Base-by-base conservation (phyloP, 805 yeast species). In the Candida golubevii region DNA sequence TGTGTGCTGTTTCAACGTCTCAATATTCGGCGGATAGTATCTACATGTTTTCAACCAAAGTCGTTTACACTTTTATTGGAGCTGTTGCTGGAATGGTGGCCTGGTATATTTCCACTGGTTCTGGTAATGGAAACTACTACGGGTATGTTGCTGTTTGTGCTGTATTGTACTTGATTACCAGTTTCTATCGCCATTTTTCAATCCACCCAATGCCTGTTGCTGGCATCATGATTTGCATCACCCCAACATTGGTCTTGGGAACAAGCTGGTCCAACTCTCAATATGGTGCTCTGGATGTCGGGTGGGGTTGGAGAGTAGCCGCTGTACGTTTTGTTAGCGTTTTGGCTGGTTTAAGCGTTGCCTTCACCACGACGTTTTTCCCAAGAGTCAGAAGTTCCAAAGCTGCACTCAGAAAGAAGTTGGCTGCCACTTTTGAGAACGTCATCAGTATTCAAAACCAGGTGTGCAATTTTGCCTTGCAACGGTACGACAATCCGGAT, bases 21-120 rank as follows among this genome's bases (percentile, higher is more conserved):
- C 65, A 65, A 31, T 57, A 58, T 28, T 56, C 66, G 9, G 69
- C 67, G 0, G 61, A 62, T 43, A 61, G 66, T 14, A 52, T 62
- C 5, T 64, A 63, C 42, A 50, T 51, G 15, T 58, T 54, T 36
- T 26, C 52, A 9, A 53, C 59, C 33, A 62, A 60, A 44, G 35
- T 63, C n/a, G 47, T 49, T 2, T 60, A 57, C 33, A 44, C 67
- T 1, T 58, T 64, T 39, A 51, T 57, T 46, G 70, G 70, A 1
- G 57, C 61, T 34, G 30, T 65, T 7, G 30, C 56, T 12, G 70
- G 69, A 1, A 48, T 61, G 56, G 58, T 63, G 7, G 58, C 58
- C 0, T 65, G 71, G 71, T 66, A 66, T 42, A 62, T 66, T 18
- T 60, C 67, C 2, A 45, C 61, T 18, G 71, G 71, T 2, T 45